A percentile compares a stretch with the other conserved stretches of the same genome.
phyloP scores from a whole-genome alignment of 2,329 filamentous ascomycete species.

The Erysiphe neolycopersici region DNA sequence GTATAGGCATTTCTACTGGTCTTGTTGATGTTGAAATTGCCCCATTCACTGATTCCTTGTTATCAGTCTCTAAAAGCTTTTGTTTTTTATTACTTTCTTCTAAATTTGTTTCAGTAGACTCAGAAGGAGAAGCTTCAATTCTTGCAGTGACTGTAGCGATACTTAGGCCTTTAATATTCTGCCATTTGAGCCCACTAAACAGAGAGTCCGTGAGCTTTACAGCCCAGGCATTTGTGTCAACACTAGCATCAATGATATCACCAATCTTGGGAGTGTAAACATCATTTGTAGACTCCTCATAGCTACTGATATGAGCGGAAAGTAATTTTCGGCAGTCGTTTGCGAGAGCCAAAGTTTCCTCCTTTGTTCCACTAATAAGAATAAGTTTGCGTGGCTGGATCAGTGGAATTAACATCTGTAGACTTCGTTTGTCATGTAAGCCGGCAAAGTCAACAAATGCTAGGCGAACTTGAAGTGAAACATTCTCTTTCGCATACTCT shows the following conservation, averaged over 20 bases:
- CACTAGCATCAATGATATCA: conserved; percentile 57
- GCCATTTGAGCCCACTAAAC: conserved; percentile 76
- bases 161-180: conserved; percentile 67
- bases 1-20: conserved; percentile 10
- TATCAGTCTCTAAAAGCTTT: conserved; percentile 18
- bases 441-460: conserved; percentile 81
- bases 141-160: conserved; percentile 79
- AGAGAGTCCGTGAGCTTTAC: conserved; percentile 70
- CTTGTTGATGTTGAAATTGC: conserved; percentile 2
- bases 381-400: conserved; percentile 89
- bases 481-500: conserved; percentile 30
- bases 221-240: conserved; percentile 93
- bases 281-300: conserved; percentile 25
- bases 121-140: conserved; percentile 24
- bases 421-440: conserved; percentile 72
- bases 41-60: conserved; percentile 9
- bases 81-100: conserved; percentile 20
- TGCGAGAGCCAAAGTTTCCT: conserved; percentile 57
- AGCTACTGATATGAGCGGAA: conserved; percentile 18
- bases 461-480: conserved; percentile 48
- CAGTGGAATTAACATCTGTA: conserved; percentile 83
- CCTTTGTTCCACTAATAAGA: conserved; percentile 52
- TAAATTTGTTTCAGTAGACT: conserved; percentile 15
- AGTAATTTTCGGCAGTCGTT: conserved; percentile 50
- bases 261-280: conserved; percentile 67